Conservation (phyloP, 805 yeast genomes). For the Kockiozyma suomiensis region DNA sequence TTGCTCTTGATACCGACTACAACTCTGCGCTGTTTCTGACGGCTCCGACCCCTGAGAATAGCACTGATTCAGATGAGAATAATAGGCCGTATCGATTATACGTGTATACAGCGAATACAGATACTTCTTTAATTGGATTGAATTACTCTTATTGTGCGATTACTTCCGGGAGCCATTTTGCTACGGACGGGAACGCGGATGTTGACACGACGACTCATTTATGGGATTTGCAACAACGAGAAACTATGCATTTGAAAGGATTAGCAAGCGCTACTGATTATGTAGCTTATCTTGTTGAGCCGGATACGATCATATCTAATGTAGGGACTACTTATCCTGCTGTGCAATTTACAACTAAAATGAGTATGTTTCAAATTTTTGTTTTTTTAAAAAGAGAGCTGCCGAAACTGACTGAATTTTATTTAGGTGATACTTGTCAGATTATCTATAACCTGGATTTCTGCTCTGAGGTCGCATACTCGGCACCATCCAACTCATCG, state of each 20-base stretch:
- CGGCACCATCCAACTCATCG: conserved; percentile 66
- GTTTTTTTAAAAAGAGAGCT: too few relatives aligned
- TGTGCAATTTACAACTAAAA: conserved; percentile 56
- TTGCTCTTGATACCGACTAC: conserved; percentile 19
- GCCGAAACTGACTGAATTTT: neutral
- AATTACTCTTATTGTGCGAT: conserved; percentile 74
- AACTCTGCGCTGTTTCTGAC: conserved; percentile 17
- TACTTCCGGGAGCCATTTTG: conserved; percentile 51
- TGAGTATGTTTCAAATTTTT: neutral
- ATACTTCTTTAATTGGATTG: conserved; percentile 44
- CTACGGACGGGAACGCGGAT: conserved; percentile 42
- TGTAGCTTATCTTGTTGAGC: conserved; percentile 61
- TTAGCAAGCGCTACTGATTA: conserved; percentile 65
- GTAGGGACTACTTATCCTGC: conserved; percentile 70
- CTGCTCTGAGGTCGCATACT: conserved; percentile 80
- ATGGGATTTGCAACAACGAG: conserved; percentile 49
- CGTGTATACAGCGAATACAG: conserved; percentile 44
- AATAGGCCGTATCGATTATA: conserved; percentile 45
- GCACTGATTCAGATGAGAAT: neutral
- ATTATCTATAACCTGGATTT: conserved; percentile 73
- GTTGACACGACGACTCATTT: conserved; percentile 48
- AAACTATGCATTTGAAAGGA: conserved; percentile 64
- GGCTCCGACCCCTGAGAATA: conserved; percentile 1
- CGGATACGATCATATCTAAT: conserved; percentile 41
- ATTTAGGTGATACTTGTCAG: conserved; percentile 62